Conservation (phyloP, 805 yeast species). For the Kazachstania africana region DNA sequence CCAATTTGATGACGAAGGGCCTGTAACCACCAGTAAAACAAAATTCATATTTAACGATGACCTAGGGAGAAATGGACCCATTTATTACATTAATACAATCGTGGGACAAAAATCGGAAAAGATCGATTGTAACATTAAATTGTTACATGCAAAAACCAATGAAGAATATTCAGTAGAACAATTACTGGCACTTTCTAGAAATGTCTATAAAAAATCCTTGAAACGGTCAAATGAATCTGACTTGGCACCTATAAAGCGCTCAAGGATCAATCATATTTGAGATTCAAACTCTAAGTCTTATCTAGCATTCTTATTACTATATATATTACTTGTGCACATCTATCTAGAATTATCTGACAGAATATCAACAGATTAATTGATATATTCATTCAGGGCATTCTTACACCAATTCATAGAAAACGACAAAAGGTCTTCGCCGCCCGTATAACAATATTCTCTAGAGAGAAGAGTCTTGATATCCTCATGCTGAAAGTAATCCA, state of each 20-base stretch:
- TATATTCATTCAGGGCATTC: too few species aligned
- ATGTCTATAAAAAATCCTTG: conserved; percentile 8
- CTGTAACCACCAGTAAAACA: conserved; percentile 12
- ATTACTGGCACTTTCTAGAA: conserved; percentile 41
- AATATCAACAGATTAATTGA: too few species aligned
- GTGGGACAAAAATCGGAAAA: conserved; percentile 51
- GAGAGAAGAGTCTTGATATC: too few species aligned
- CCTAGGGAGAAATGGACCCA: conserved; percentile 26
- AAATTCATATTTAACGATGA: conserved; percentile 32
- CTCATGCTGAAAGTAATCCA: conserved; percentile 38
- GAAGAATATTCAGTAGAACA: conserved; percentile 56
- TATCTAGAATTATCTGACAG: too few species aligned
- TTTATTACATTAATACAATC: conserved; percentile 36
- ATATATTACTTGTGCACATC: too few species aligned
- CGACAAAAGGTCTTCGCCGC: background rate
- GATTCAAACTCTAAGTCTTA: too few species aligned
- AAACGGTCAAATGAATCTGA: background rate
- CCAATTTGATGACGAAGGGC: background rate
- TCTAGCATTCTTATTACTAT: too few species aligned
- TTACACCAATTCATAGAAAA: background rate
- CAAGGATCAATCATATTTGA: too few species aligned
- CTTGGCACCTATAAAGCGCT: too few species aligned
- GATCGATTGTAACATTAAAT: conserved; percentile 45
- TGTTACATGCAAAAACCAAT: conserved; percentile 34
- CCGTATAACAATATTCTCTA: too few species aligned